Evolutionary conservation across 305 asterid species (phyloP).

Genomic region (Fraxinus paxiana): DNA sequence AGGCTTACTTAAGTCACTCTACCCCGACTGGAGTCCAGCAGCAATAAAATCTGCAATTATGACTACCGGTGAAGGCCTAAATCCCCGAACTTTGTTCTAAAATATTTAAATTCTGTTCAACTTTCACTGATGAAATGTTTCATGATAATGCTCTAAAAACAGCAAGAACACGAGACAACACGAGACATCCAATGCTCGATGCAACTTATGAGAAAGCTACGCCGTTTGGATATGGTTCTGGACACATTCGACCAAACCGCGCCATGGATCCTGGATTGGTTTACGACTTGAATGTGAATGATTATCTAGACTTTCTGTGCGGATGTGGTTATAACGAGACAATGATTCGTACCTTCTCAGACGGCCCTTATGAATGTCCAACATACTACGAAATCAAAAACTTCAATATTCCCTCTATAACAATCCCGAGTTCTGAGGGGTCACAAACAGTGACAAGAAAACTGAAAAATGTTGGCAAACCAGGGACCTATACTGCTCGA

Average conservation of each 20-base stretch:
- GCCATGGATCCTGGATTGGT: conserved; percentile 29
- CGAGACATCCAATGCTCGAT: conserved; percentile 11
- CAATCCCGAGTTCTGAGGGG: conserved; percentile 22
- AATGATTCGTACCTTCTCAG: neutral
- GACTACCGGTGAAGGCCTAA: conserved; percentile 27
- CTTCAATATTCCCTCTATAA: conserved; percentile 32
- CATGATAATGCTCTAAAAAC: neutral
- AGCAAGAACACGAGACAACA: conserved; percentile 24
- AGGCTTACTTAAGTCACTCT: conserved; percentile 26
- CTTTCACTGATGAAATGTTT: neutral
- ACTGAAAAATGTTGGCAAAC: conserved; percentile 28
- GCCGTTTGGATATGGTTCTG: conserved; percentile 26
- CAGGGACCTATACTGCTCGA: conserved; percentile 27
- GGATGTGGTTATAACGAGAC: conserved; percentile 17
- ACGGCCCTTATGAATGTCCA: conserved; percentile 14
- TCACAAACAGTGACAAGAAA: conserved; percentile 14
- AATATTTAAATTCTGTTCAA: neutral
- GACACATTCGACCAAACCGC: conserved; percentile 22
- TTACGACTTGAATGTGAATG: conserved; percentile 21
- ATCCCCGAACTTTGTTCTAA: neutral
- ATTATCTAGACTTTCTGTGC: conserved; percentile 27
- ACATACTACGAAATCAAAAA: neutral
- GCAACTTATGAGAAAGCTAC: neutral
- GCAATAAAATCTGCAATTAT: conserved; percentile 36
- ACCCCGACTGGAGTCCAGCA: conserved; percentile 37